Evolutionary conservation across 352 stramenopile genomes (phyloP), one percentile per base, ranked within the genome.

Genomic region (Globisporangium nodosum): DNA sequence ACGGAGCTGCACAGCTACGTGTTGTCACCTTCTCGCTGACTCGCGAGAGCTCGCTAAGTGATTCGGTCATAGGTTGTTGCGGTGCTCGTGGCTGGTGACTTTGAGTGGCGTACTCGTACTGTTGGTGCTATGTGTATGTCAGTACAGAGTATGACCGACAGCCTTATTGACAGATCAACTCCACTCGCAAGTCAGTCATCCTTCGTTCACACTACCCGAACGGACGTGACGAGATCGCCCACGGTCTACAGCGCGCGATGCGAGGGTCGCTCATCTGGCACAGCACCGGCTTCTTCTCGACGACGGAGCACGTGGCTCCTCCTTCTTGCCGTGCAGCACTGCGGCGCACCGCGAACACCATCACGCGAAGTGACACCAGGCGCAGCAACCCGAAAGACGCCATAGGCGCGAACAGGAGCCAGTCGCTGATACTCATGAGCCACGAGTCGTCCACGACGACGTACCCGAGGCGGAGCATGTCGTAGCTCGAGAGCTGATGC

Each of bases 381-480:
- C 65, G 64, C 7, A 71, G 65, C 3, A 70, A 55, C 4, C 58
- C 56, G 31, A 54, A 51, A 24, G 73, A 45, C 8, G 51, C 31
- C 20, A 50, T 49, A 4, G 63, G 65, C 2, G 61, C 63, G 51
- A 63, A 61, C 11, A 75, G 64, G 3, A 72, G 67, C 65, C 69
- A 80, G 7, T 70, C 65, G 18, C 71, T 55, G 24, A 74, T 63
- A 8, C 63, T 60, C 16, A 75, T 35, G 48, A 77, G 54, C 49
- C 65, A 68, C 12, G 50, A 39, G 21, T 51, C 62, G 20, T 61
- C 66, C 31, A 71, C 68, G 47, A 75, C 66, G 11, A 75, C 60
- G 42, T 77, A 77, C 15, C 69, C 66, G 20, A 80, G 48, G 12
- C 66, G 57, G 27, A 74, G 63, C 6, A 80, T 56, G 46, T 80